phyloP scores from a whole-genome alignment of 139 green algal species.

The Picochlorum sp. region DNA sequence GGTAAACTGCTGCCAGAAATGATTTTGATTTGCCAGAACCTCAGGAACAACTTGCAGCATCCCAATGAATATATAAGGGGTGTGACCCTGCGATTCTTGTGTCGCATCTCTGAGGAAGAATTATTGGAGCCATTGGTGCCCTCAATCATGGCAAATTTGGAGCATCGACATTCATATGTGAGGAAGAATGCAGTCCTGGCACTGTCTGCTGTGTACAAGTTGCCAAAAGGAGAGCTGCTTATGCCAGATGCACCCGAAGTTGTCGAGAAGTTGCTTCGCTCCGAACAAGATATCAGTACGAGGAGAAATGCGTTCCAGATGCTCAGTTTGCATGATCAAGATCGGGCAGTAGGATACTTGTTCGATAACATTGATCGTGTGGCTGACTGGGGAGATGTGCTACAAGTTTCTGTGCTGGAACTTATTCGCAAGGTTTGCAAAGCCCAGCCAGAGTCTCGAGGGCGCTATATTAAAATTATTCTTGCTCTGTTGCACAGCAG shows the following conservation, averaged over 20 bases:
- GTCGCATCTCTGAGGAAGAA: constrained; percentile 90
- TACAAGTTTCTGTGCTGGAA: constrained; percentile 94
- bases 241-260: constrained; percentile 85
- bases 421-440: constrained; percentile 92
- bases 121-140: constrained; percentile 96
- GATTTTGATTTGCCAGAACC: constrained; percentile 99
- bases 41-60: constrained; percentile 99
- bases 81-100: constrained; percentile 92
- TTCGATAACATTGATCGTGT: constrained; percentile 79
- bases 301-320: constrained; percentile 92
- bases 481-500: constrained; percentile 76
- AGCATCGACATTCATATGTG: constrained; percentile 96
- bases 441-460: constrained; percentile 73
- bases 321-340: constrained; percentile 64
- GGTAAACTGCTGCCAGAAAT: constrained; percentile 98
- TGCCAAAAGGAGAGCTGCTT: constrained; percentile 89
- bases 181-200: constrained; percentile 92
- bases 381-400: constrained; percentile 80
- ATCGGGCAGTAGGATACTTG: constrained; percentile 81
- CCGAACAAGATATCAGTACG: constrained; percentile 80
- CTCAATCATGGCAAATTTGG: constrained; percentile 69
- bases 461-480: constrained; percentile 98
- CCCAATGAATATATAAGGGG: constrained; percentile 98
- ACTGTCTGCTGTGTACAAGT: constrained; percentile 82
- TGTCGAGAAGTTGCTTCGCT: constrained; percentile 75